Conservation (phyloP, 331 rosid genomes). For the Acacia concinna region DNA sequence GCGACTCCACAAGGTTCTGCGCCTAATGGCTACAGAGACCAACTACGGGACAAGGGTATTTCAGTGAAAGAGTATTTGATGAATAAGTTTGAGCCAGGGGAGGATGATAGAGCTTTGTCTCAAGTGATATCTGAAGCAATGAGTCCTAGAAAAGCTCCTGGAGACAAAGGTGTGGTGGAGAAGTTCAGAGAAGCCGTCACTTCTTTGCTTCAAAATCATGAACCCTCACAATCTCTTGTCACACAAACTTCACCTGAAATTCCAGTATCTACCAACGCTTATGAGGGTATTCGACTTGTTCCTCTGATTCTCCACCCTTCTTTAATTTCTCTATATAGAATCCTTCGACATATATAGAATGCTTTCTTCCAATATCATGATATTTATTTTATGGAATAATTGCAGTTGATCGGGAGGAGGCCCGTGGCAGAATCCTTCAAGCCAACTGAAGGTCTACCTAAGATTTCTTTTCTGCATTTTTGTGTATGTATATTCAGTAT, state of each 20-base stretch:
- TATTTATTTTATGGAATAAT: not conserved
- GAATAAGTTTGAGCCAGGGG: constrained; percentile 85
- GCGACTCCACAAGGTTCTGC: constrained; percentile 17
- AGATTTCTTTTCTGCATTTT: not conserved
- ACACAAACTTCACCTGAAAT: not conserved
- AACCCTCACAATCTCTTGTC: constrained; percentile 34
- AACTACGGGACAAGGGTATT: constrained; percentile 75
- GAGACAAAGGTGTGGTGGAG: constrained; percentile 69
- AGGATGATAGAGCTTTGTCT: constrained; percentile 87
- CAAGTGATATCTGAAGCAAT: constrained; percentile 72
- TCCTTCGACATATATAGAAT: not conserved
- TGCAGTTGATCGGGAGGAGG: constrained; percentile 46
- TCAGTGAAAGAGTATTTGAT: constrained; percentile 73
- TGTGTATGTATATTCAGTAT: not conserved
- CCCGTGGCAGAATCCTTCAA: constrained; percentile 45
- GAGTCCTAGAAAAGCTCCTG: constrained; percentile 60
- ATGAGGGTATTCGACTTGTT: constrained; percentile 41
- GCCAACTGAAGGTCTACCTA: constrained; percentile 37
- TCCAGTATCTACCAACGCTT: constrained; percentile 37
- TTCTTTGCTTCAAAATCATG: constrained; percentile 65
- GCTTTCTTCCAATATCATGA: not conserved
- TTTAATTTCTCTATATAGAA: not conserved
- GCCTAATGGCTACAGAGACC: constrained; percentile 32
- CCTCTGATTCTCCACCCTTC: constrained; percentile 6
- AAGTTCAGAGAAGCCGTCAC: constrained; percentile 80